phyloP scores from a whole-genome alignment of 192 early-diverging fungal species.

The Coemansia sp. region DNA sequence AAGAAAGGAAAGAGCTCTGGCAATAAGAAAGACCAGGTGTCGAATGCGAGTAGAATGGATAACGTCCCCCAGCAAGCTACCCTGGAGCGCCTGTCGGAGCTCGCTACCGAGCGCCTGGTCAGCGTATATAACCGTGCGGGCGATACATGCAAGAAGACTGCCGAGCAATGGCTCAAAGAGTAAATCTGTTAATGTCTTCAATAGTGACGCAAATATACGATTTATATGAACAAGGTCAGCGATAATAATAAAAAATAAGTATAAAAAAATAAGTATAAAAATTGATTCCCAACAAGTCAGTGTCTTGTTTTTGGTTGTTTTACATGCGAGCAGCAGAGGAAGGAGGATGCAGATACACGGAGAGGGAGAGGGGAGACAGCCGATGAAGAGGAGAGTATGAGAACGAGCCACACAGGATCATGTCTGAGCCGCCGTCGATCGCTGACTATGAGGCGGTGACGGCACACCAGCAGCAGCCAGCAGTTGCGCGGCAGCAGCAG shows the following conservation, averaged over 20 bases:
- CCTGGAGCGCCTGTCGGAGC: conserved; percentile 44
- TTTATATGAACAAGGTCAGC: neutral
- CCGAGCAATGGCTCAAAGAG: conserved; percentile 41
- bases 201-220: neutral
- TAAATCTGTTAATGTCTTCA: neutral
- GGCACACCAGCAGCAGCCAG: conserved; percentile 28
- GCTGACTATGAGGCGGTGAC: conserved; percentile 35
- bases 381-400: neutral
- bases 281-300: neutral
- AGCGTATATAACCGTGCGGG: conserved; percentile 23
- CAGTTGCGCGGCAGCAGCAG: conserved; percentile 17
- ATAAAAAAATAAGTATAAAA: conserved; percentile 7
- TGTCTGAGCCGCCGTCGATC: conserved; percentile 20
- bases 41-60: conserved; percentile 13
- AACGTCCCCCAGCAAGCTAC: conserved; percentile 35
- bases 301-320: neutral
- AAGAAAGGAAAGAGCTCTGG: conserved; percentile 3
- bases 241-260: conserved; percentile 11
- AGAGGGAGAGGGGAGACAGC: neutral
- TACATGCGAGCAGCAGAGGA: neutral
- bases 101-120: conserved; percentile 50
- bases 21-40: conserved; percentile 1
- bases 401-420: neutral
- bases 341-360: neutral
- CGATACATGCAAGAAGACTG: conserved; percentile 22